Evolutionary conservation across 257 asterid genomes (phyloP), one percentile per base, ranked within the genome.

Genomic region (Prunella vulgaris): DNA sequence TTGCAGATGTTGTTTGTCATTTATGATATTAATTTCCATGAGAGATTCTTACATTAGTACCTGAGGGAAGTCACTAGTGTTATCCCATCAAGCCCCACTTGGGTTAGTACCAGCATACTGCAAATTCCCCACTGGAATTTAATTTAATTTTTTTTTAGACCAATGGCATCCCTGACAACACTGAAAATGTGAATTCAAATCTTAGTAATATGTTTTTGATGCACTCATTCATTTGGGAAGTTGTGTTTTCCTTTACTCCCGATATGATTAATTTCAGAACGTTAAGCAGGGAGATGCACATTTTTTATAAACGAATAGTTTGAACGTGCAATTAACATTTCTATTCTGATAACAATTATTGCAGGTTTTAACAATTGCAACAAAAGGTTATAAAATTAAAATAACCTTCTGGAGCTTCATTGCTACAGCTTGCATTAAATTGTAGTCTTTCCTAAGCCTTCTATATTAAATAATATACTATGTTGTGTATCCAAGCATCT

Each of bases 381-480:
- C 20, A 52, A 21, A 17, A 52, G 27, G 12, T 52, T 52, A 9
- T 52, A 52, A 18, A 52, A 52, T 28, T 52, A 21, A 52, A 17
- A 44, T 14, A 48, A 48, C 5, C 28, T 46, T 46, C 27, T 51
- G 27, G 58, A 17, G 27, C 58, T 18, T 17, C 58, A 51, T 17
- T 51, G 18, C 35, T 4, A 25, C 49, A 48, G 30, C 30, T 66
- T 58, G 60, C 61, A 74, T 40, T 68, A 51, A 32, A 27, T 35
- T 60, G 44, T 62, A 21, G 59, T 57, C 61, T 40, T 69, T 64
- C 49, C 25, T 48, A 27, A 57, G 51, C 68, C 61, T 44, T 18
- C 15, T 18, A 9, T 44, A n/a, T 20, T 70, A 33, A 70, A 40
- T 64, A 9, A 48, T 46, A 40, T 28, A 35, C 24, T 70, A 73